Conservation (phyloP, 108 stramenopile species). For the Asterionellopsis glacialis region DNA sequence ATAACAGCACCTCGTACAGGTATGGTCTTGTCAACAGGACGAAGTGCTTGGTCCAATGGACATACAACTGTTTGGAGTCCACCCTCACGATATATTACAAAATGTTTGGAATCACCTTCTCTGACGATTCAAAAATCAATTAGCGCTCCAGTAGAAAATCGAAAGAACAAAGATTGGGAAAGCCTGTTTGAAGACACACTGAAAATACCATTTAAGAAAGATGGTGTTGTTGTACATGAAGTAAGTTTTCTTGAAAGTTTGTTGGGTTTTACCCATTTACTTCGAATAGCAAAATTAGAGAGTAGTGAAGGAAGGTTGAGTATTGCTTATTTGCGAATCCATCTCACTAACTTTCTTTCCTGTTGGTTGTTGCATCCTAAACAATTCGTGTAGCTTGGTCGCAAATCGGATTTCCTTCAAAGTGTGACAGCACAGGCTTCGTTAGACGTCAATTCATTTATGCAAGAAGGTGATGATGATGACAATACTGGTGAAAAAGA, state of each 20-base stretch:
- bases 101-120: slow-evolving; percentile 11
- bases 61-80: slow-evolving; percentile 50
- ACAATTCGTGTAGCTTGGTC: neutral
- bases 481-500: slow-evolving; percentile 17
- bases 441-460: slow-evolving; percentile 15
- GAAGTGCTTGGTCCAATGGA: slow-evolving; percentile 37
- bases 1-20: slow-evolving; percentile 62
- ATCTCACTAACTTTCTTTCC: slow-evolving; percentile 17
- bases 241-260: slow-evolving; percentile 16
- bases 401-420: slow-evolving; percentile 20
- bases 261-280: neutral
- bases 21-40: slow-evolving; percentile 43
- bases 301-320: slow-evolving; percentile 2
- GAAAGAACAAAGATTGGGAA: neutral
- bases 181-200: neutral
- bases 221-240: slow-evolving; percentile 13
- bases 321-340: slow-evolving; percentile 15
- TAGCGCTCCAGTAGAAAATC: neutral
- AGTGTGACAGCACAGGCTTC: slow-evolving; percentile 26
- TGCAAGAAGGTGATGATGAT: slow-evolving; percentile 20
- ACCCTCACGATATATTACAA: slow-evolving; percentile 29
- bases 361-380: too few species aligned
- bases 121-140: too few species aligned
- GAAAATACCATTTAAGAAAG: neutral
- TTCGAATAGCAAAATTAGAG: neutral